These are phyloP conservation scores for Excoecaria cochinchinensis DNA, from an alignment of 345 rosid genomes.

Conservation along the genomic window DNA sequence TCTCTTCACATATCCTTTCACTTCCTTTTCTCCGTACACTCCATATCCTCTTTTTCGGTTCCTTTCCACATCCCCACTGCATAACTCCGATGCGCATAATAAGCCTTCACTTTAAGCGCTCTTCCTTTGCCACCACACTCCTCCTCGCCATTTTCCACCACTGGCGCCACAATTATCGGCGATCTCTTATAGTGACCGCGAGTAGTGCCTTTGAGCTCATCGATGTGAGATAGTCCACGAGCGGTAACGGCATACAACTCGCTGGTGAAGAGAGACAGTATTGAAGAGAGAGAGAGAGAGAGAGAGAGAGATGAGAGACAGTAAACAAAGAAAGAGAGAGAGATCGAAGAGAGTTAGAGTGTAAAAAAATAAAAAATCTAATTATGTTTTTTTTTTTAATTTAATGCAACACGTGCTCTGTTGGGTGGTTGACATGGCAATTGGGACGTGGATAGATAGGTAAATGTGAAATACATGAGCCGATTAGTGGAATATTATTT, in stretches of 20 bases:
- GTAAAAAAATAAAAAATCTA: no score
- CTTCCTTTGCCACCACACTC: not conserved
- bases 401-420: no score
- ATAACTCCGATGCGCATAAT: constrained; percentile 60
- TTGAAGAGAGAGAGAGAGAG: no score
- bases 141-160: not conserved
- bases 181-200: constrained; percentile 61
- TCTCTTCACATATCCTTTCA: constrained; percentile 66
- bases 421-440: no score
- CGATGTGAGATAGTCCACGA: constrained; percentile 53
- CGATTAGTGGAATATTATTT: no score
- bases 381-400: no score
- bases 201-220: constrained; percentile 69
- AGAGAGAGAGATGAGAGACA: no score
- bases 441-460: no score
- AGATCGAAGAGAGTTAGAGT: no score
- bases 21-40: constrained; percentile 57
- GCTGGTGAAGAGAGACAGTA: no score
- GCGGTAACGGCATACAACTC: constrained; percentile 71
- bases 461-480: no score
- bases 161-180: constrained; percentile 37
- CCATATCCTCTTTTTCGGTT: constrained; percentile 42
- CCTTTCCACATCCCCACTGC: constrained; percentile 64
- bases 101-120: constrained; percentile 46
- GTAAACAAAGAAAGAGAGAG: no score